A percentile compares a stretch with the other conserved stretches of the same genome.
Conservation (phyloP, 192 early-diverging fungal species). For the Linnemannia exigua region DNA sequence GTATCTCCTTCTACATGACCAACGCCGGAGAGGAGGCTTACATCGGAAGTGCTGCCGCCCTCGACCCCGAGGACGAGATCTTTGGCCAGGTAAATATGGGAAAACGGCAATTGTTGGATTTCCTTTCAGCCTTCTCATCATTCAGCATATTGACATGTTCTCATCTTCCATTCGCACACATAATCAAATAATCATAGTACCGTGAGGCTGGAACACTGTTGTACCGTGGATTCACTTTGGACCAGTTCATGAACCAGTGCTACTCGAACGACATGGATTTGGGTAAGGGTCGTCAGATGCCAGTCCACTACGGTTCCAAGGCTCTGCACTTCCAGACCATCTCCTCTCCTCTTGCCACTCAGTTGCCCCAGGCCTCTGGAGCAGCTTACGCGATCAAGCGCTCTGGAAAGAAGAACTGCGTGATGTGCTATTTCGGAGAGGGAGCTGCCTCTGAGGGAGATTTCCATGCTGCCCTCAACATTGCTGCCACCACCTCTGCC, state of each 20-base stretch:
- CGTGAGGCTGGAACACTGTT: slow-evolving; percentile 95
- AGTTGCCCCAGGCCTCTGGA: slow-evolving; percentile 98
- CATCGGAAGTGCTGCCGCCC: slow-evolving; percentile 91
- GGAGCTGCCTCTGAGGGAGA: slow-evolving; percentile 98
- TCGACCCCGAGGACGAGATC: slow-evolving; percentile 88
- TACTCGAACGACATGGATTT: slow-evolving; percentile 90
- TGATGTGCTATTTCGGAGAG: slow-evolving; percentile 98
- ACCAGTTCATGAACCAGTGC: slow-evolving; percentile 98
- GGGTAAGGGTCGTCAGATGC: slow-evolving; percentile 99
- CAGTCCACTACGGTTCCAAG: slow-evolving; percentile 94
- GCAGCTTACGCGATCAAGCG: slow-evolving; percentile 95
- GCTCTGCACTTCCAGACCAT: slow-evolving; percentile 95
- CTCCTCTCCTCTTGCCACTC: slow-evolving; percentile 95
- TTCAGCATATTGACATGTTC: neutral
- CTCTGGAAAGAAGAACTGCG: slow-evolving; percentile 81
- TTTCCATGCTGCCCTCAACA: slow-evolving; percentile 97
- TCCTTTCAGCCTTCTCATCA: too few relatives aligned
- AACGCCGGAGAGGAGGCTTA: slow-evolving; percentile 98
- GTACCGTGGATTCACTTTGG: slow-evolving; percentile 95
- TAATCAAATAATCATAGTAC: slow-evolving; percentile 71
- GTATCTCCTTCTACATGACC: slow-evolving; percentile 99
- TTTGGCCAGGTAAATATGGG: slow-evolving; percentile 88
- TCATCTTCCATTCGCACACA: neutral
- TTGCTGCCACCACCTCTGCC: slow-evolving; percentile 92
- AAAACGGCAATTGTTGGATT: too few relatives aligned